Conservation (phyloP, 2,329 filamentous ascomycete species). For the Trichophyton benhamiae region DNA sequence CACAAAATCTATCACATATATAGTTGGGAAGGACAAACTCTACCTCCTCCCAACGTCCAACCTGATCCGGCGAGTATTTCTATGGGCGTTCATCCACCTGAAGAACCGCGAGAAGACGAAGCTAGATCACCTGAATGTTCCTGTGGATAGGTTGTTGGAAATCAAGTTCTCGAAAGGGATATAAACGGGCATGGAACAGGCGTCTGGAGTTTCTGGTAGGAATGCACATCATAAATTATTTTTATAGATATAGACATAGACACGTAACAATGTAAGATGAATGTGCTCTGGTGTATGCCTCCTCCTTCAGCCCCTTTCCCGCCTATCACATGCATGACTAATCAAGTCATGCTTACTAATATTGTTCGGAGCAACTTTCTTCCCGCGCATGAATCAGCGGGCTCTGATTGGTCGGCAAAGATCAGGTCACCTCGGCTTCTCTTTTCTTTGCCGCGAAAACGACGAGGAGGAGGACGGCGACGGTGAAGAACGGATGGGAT, state of each 20-base stretch:
- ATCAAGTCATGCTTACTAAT: not conserved
- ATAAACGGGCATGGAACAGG: conserved; percentile 9
- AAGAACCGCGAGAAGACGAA: conserved; percentile 30
- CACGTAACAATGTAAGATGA: too few relatives aligned
- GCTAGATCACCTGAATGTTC: conserved; percentile 26
- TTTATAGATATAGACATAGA: not conserved
- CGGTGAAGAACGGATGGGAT: not conserved
- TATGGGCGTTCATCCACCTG: conserved; percentile 28
- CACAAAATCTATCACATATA: conserved; percentile 32
- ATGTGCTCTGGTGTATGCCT: too few relatives aligned
- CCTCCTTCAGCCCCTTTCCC: not conserved
- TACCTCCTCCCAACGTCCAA: conserved; percentile 21
- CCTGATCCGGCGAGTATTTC: conserved; percentile 18
- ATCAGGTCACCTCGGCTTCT: conserved; percentile 1
- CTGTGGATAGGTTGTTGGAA: conserved; percentile 28
- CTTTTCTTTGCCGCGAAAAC: not conserved
- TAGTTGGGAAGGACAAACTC: conserved; percentile 33
- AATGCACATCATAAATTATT: not conserved
- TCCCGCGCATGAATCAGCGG: not conserved
- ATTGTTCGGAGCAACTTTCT: not conserved
- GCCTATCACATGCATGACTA: not conserved
- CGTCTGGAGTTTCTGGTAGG: not conserved
- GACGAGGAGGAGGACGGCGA: not conserved
- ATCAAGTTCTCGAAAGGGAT: conserved; percentile 32
- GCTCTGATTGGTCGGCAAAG: not conserved